Percentiles rank a stretch among this genome's conserved stretches.
Conservation (phyloP, 805 yeast species). For the Metschnikowia koreensis region DNA sequence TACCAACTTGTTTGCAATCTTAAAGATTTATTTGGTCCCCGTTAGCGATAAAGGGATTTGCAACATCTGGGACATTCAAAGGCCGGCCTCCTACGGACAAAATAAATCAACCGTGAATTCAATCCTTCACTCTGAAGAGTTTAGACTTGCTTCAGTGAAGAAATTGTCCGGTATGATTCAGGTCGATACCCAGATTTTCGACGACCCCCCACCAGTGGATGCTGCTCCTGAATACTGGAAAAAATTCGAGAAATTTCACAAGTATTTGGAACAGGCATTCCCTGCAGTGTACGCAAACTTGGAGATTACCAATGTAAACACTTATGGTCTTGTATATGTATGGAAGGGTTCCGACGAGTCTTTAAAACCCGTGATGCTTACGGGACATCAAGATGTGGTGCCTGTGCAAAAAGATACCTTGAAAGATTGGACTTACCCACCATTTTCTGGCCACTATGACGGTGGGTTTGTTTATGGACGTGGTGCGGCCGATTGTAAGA, state of each 20-base stretch:
- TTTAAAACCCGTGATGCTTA: constrained; percentile 36
- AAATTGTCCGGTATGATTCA: constrained; percentile 17
- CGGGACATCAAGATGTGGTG: constrained; percentile 44
- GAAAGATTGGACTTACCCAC: constrained; percentile 38
- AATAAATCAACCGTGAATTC: constrained; percentile 31
- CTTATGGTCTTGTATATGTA: constrained; percentile 36
- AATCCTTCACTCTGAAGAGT: constrained; percentile 14
- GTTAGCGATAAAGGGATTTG: constrained; percentile 17
- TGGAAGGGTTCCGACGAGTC: constrained; percentile 33
- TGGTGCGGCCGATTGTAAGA: constrained; percentile 21
- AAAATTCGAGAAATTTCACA: constrained; percentile 26
- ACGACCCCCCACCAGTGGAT: constrained; percentile 19
- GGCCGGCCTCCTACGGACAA: constrained; percentile 25
- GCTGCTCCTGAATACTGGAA: constrained; percentile 19
- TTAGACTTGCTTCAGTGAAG: constrained; percentile 11
- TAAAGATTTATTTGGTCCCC: constrained; percentile 20
- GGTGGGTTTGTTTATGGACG: constrained; percentile 24
- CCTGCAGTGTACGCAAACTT: constrained; percentile 34
- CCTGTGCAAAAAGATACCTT: constrained; percentile 41
- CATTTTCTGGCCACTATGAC: constrained; percentile 35
- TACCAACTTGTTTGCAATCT: constrained; percentile 20
- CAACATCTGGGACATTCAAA: constrained; percentile 14
- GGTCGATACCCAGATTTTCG: constrained; percentile 20
- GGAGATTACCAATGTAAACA: constrained; percentile 34
- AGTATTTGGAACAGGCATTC: constrained; percentile 29